These are phyloP conservation scores for Taphrina sp. DNA, from an alignment of 1,139 yeast species.

Conservation along the genomic window DNA sequence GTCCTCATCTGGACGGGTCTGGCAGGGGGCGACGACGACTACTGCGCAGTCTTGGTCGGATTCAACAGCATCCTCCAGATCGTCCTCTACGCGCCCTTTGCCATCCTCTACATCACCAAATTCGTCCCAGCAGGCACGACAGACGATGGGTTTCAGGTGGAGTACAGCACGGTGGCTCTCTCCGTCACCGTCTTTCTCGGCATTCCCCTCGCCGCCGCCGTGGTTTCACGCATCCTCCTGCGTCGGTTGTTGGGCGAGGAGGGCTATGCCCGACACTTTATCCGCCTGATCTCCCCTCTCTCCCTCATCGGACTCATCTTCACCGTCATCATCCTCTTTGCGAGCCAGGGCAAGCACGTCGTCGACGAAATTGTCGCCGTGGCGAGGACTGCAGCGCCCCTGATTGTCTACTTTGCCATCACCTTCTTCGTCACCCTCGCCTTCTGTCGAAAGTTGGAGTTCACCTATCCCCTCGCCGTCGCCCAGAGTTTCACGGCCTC, in stretches of 20 bases:
- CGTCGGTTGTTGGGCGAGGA: slow-evolving; percentile 38
- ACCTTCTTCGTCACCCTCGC: slow-evolving; percentile 52
- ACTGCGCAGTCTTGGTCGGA: slow-evolving; percentile 57
- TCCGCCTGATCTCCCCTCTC: slow-evolving; percentile 53
- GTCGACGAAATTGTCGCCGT: slow-evolving; percentile 54
- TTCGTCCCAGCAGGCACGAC: slow-evolving; percentile 36
- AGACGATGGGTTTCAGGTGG: slow-evolving; percentile 39
- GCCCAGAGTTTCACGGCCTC: slow-evolving; percentile 62
- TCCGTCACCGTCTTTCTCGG: slow-evolving; percentile 59
- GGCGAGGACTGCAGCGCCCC: slow-evolving; percentile 55
- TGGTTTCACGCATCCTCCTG: slow-evolving; percentile 47
- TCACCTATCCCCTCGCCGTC: slow-evolving; percentile 50
- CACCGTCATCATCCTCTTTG: slow-evolving; percentile 56
- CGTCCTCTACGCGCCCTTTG: slow-evolving; percentile 57
- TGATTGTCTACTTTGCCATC: slow-evolving; percentile 52
- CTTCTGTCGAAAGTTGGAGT: slow-evolving; percentile 41
- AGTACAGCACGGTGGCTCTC: slow-evolving; percentile 51
- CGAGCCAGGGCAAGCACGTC: slow-evolving; percentile 55
- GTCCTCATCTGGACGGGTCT: slow-evolving; percentile 59
- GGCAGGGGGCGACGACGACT: slow-evolving; percentile 54
- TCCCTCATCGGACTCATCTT: slow-evolving; percentile 56
- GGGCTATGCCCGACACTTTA: slow-evolving; percentile 44
- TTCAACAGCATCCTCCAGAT: slow-evolving; percentile 57
- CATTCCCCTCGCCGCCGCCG: slow-evolving; percentile 53
- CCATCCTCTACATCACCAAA: slow-evolving; percentile 47